Conservation (phyloP, 495 filamentous ascomycete species). For the Neurospora sp. region DNA sequence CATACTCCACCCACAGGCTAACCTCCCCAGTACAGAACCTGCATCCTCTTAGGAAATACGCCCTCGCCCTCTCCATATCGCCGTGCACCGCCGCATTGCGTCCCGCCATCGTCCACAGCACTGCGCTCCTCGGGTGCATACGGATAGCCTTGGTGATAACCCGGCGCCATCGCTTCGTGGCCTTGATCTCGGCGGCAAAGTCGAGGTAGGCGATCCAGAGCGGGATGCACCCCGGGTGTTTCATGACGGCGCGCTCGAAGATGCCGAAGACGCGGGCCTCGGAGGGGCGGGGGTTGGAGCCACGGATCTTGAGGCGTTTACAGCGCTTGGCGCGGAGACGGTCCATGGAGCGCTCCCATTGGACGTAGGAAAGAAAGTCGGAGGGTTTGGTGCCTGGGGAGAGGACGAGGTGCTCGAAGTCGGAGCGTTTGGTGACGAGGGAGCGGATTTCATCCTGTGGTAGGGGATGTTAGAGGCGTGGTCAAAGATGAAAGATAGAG, state of each 20-base stretch:
- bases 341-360: conserved; percentile 89
- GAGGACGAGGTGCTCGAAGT: conserved; percentile 86
- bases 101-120: conserved; percentile 83
- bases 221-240: conserved; percentile 69
- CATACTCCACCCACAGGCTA: conserved; percentile 79
- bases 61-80: conserved; percentile 73
- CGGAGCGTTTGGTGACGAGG: conserved; percentile 80
- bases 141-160: conserved; percentile 69
- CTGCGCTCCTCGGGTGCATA: conserved; percentile 72
- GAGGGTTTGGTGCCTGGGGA: conserved; percentile 60
- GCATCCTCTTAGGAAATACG: conserved; percentile 78
- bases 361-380: conserved; percentile 77
- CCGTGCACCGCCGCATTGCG: conserved; percentile 62
- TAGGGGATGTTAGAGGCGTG: background rate
- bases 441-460: conserved; percentile 71
- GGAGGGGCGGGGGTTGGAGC: conserved; percentile 47
- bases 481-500: background rate
- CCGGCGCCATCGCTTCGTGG: conserved; percentile 67
- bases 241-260: conserved; percentile 75
- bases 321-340: conserved; percentile 69
- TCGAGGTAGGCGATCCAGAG: conserved; percentile 93
- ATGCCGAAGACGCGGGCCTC: conserved; percentile 79
- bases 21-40: conserved; percentile 70
- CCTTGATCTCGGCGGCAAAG: conserved; percentile 64
- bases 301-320: conserved; percentile 65